Conservation (phyloP, 1,284 basidiomycete species). For the Singerocomus rubriflavus region DNA sequence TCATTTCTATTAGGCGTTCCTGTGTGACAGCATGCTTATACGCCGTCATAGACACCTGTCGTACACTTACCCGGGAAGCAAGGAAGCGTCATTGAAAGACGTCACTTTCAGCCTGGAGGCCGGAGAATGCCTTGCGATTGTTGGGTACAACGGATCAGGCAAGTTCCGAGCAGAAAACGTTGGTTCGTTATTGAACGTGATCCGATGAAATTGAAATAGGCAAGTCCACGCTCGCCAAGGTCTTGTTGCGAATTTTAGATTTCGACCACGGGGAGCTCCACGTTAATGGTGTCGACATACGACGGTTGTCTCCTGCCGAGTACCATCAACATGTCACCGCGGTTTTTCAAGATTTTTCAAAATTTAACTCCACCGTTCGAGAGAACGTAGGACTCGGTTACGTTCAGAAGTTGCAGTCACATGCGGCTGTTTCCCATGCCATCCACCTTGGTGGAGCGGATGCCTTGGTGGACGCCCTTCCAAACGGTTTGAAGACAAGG, state of each 20-base stretch:
- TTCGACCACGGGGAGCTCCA: slow-evolving; percentile 62
- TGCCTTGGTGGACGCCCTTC: slow-evolving; percentile 56
- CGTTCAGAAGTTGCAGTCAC: slow-evolving; percentile 53
- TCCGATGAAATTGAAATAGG: slow-evolving; percentile 40
- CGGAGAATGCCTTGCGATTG: slow-evolving; percentile 78
- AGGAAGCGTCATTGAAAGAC: slow-evolving; percentile 60
- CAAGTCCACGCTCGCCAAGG: slow-evolving; percentile 79
- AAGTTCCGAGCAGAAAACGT: slow-evolving; percentile 25
- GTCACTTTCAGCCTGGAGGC: slow-evolving; percentile 66
- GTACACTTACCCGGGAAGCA: slow-evolving; percentile 74
- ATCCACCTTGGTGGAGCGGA: slow-evolving; percentile 65
- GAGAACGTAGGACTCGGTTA: slow-evolving; percentile 79
- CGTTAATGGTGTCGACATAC: slow-evolving; percentile 67
- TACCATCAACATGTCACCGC: slow-evolving; percentile 70
- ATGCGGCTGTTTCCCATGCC: slow-evolving; percentile 55
- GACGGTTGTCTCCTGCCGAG: slow-evolving; percentile 59
- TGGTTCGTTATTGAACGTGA: slow-evolving; percentile 9
- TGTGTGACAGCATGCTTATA: slow-evolving; percentile 13
- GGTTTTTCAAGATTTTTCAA: slow-evolving; percentile 82
- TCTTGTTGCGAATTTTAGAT: slow-evolving; percentile 73
- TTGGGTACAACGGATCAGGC: slow-evolving; percentile 81
- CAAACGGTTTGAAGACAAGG: slow-evolving; percentile 63
- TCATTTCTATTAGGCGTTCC: slow-evolving; percentile 16
- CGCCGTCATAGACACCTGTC: slow-evolving; percentile 52
- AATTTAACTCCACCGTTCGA: slow-evolving; percentile 67